phyloP scores from a whole-genome alignment of 345 rosid genomes.

The Eucalyptus virginea region DNA sequence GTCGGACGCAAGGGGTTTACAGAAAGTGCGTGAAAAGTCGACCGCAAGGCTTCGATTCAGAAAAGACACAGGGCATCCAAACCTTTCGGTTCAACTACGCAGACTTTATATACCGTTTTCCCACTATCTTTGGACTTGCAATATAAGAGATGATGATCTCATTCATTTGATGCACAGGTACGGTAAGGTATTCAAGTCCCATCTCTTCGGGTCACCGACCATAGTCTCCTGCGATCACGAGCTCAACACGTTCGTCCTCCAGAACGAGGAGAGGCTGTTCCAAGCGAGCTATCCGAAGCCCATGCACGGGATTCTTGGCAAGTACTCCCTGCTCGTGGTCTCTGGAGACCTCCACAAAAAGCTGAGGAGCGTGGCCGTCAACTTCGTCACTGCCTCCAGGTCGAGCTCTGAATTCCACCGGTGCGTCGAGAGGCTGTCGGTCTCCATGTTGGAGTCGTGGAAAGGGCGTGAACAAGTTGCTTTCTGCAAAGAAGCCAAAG shows the following conservation, averaged over 20 bases:
- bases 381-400: slow-evolving; percentile 37
- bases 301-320: slow-evolving; percentile 71
- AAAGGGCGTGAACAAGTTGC: slow-evolving; percentile 16
- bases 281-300: slow-evolving; percentile 56
- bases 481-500: slow-evolving; percentile 44
- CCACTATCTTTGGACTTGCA: neutral
- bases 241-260: slow-evolving; percentile 71
- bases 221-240: slow-evolving; percentile 80
- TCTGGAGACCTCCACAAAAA: slow-evolving; percentile 72
- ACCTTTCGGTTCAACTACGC: neutral
- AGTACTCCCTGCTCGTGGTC: slow-evolving; percentile 33
- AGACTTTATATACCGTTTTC: neutral
- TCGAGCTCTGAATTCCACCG: slow-evolving; percentile 30
- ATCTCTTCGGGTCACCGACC: slow-evolving; percentile 69
- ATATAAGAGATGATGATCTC: neutral
- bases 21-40: neutral
- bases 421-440: slow-evolving; percentile 29
- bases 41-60: neutral
- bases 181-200: slow-evolving; percentile 72
- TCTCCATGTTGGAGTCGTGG: slow-evolving; percentile 69
- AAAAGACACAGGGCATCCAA: neutral
- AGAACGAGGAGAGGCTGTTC: slow-evolving; percentile 72
- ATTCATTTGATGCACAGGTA: slow-evolving; percentile 17
- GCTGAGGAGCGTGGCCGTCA: slow-evolving; percentile 40
- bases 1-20: neutral